Evolutionary conservation across 2,329 filamentous ascomycete genomes (phyloP).

Genomic region (Cladosporium halotolerans): DNA sequence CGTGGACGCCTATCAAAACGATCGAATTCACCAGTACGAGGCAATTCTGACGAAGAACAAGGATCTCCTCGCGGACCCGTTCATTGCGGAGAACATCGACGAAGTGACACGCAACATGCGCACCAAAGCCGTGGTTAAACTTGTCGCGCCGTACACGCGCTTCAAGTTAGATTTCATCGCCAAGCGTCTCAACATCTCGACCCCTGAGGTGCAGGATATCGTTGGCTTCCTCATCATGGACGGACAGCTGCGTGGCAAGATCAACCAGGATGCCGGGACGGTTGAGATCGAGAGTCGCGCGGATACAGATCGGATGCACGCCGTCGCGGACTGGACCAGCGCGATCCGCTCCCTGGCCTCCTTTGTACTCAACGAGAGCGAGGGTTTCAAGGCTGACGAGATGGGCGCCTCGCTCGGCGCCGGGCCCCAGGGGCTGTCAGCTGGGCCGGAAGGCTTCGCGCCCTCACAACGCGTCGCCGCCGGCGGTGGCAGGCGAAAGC

Average conservation of each 20-base stretch:
- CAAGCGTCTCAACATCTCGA: conserved; percentile 76
- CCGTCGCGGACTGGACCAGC: conserved; percentile 65
- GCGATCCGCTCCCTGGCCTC: conserved; percentile 64
- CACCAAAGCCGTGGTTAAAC: conserved; percentile 86
- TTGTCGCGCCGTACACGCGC: conserved; percentile 89
- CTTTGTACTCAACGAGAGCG: conserved; percentile 69
- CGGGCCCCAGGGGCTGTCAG: not conserved
- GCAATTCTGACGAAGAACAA: conserved; percentile 78
- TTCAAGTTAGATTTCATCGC: conserved; percentile 87
- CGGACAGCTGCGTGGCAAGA: conserved; percentile 76
- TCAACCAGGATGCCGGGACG: conserved; percentile 80
- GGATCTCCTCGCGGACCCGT: conserved; percentile 83
- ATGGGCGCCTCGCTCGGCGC: conserved; percentile 12
- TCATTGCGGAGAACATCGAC: conserved; percentile 98
- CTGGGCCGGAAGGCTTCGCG: conserved; percentile 10
- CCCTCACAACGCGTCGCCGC: conserved; percentile 12
- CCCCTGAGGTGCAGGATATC: conserved; percentile 87
- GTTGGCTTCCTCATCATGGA: conserved; percentile 91
- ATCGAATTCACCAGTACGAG: conserved; percentile 90
- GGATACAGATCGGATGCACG: conserved; percentile 67
- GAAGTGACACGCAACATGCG: conserved; percentile 98
- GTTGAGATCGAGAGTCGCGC: conserved; percentile 71
- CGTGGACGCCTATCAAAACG: conserved; percentile 91
- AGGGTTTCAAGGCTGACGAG: conserved; percentile 58
- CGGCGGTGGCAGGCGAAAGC: conserved; percentile 27